A percentile compares a stretch with the other conserved stretches of the same genome.
Conservation (phyloP, 1,284 basidiomycete genomes). For the Veloboletus limbatus region DNA sequence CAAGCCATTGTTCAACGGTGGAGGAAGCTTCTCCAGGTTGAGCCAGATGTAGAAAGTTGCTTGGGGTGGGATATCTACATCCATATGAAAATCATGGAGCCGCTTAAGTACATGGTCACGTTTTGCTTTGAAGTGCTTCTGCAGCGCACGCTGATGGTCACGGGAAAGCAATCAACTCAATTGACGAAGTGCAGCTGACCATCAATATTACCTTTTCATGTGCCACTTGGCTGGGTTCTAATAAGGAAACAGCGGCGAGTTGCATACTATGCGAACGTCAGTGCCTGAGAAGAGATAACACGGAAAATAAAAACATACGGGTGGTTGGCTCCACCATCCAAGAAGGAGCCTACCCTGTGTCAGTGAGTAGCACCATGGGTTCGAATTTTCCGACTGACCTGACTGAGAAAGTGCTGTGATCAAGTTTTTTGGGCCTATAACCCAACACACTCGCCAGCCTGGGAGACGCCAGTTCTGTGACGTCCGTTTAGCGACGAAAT, state of each 20-base stretch:
- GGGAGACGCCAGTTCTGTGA: slow-evolving; percentile 83
- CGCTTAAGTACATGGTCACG: slow-evolving; percentile 85
- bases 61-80: slow-evolving; percentile 70
- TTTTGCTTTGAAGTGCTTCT: slow-evolving; percentile 88
- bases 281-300: neutral
- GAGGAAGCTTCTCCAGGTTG: slow-evolving; percentile 72
- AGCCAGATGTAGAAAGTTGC: slow-evolving; percentile 94
- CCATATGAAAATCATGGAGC: slow-evolving; percentile 74
- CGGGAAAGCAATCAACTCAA: slow-evolving; percentile 3
- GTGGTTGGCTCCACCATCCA: slow-evolving; percentile 88
- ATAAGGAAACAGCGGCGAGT: slow-evolving; percentile 78
- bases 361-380: neutral
- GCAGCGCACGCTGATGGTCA: slow-evolving; percentile 59
- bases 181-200: neutral
- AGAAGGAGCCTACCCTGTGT: slow-evolving; percentile 61
- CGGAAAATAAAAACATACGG: slow-evolving; percentile 50
- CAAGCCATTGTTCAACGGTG: slow-evolving; percentile 85
- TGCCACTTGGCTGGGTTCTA: slow-evolving; percentile 68
- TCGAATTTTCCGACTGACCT: slow-evolving; percentile 40
- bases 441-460: slow-evolving; percentile 95
- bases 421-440: slow-evolving; percentile 89
- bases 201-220: slow-evolving; percentile 58
- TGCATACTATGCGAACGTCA: slow-evolving; percentile 56
- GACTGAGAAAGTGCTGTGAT: slow-evolving; percentile 85
- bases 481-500: neutral